These are phyloP conservation scores for Neohortaea acidophila DNA, from an alignment of 495 filamentous ascomycete genomes.

Conservation along the genomic window DNA sequence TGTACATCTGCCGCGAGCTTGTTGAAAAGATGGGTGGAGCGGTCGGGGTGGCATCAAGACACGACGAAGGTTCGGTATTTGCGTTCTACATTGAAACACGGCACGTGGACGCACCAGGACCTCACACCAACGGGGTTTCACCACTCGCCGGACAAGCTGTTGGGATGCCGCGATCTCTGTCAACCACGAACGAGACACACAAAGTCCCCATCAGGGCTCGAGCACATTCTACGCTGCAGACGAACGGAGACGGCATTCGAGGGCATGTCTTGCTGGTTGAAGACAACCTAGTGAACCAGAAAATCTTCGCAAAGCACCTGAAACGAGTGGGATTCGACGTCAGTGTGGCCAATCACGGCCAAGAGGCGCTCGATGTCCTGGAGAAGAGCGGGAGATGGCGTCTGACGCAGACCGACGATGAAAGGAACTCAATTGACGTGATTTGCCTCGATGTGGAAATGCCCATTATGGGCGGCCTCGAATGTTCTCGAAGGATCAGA, in stretches of 20 bases:
- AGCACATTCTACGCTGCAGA: not conserved
- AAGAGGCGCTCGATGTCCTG: constrained; percentile 9
- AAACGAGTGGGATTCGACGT: constrained; percentile 4
- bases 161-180: not conserved
- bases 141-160: not conserved
- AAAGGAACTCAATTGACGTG: constrained; percentile 1
- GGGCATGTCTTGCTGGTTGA: constrained; percentile 13
- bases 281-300: constrained; percentile 20
- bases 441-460: constrained; percentile 23
- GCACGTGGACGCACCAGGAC: not conserved
- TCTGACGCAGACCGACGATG: not conserved
- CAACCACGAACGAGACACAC: not conserved
- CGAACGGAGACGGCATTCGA: not conserved
- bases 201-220: not conserved
- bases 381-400: not conserved
- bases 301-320: constrained; percentile 14
- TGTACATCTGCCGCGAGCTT: constrained; percentile 17
- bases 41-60: constrained; percentile 16
- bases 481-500: constrained; percentile 13
- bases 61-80: constrained; percentile 12
- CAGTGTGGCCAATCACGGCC: constrained; percentile 16
- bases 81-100: constrained; percentile 18
- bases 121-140: not conserved
- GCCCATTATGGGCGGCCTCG: constrained; percentile 20
- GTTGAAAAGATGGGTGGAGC: constrained; percentile 17